Evolutionary conservation across 176 grass and related monocot genomes (phyloP), one percentile per base, ranked within the genome.

Genomic region (Carex pumila): DNA sequence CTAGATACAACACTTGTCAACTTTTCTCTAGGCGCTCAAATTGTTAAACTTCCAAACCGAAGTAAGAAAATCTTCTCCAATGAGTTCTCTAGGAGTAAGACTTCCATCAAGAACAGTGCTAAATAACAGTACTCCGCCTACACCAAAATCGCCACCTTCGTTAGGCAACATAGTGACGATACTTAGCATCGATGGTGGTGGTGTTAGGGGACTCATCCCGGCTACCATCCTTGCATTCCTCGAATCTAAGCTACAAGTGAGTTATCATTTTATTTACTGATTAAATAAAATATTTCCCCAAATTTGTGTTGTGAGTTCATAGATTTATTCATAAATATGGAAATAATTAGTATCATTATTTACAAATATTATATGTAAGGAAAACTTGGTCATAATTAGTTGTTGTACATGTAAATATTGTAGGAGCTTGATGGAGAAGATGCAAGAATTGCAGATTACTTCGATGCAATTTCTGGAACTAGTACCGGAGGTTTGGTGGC

Each of bases 121-220:
- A 7, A 74, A 17, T 2, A 15, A 31, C 49, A 50, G 25, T 25
- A 25, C 12, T 71, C 37, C 68, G 9, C 11, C 12, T 14, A 77
- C 72, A 56, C 72, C 72, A 3, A 61, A 17, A 9, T 82, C 29
- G 49, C 63, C 89, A 52, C 66, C 88, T 14, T 80, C 86, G 7
- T 80, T 85, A 87, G 87, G 73, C 2, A 71, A 83, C 81, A 62
- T 95, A 25, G 15, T 91, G 34, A 91, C 89, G 0, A 87, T 93
- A 14, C 87, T 95, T 17, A 95, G 91, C 85, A 91, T 95, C 37
- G 93, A 95, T 6, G 93, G 93, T 3, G 93, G 93, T 2, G 91
- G 93, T 3, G 31, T 95, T 15, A 87, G 93, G 29, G 93, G 93
- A 10, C 92, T 95, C 88, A 95, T 95, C 34, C 93, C 93, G 0